Evolutionary conservation across 2,329 filamentous ascomycete species (phyloP).

Genomic region (Diaporthe destruens): DNA sequence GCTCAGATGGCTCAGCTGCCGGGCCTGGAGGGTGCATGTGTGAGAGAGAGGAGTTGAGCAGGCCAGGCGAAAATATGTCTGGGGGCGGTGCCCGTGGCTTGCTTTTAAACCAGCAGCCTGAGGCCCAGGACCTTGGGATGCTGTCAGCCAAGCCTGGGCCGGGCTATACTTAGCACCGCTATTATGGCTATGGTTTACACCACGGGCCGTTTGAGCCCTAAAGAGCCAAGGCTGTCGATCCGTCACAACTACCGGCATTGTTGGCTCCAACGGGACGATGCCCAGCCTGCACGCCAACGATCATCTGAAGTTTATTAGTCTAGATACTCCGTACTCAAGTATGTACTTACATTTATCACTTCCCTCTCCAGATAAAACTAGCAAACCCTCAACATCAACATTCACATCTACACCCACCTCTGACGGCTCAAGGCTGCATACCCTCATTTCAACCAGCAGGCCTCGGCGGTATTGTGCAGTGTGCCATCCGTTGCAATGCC

Average conservation of each 20-base stretch:
- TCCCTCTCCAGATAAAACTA: neutral
- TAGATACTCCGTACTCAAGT: too few species aligned
- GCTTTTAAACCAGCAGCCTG: slow-evolving; percentile 9
- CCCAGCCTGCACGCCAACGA: slow-evolving; percentile 7
- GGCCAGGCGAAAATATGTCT: neutral
- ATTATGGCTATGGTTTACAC: slow-evolving; percentile 19
- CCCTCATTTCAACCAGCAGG: too few species aligned
- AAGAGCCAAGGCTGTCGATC: neutral
- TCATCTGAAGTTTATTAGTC: neutral
- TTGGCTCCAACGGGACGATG: slow-evolving; percentile 6
- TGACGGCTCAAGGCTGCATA: neutral
- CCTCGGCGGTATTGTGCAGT: too few species aligned
- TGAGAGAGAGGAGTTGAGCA: neutral
- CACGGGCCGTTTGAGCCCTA: slow-evolving; percentile 12
- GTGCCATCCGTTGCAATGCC: neutral
- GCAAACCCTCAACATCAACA: neutral
- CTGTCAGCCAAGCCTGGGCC: slow-evolving; percentile 31
- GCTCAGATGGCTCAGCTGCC: neutral
- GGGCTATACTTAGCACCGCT: slow-evolving; percentile 24
- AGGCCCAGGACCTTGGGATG: neutral
- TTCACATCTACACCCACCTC: neutral
- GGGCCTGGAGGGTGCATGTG: neutral
- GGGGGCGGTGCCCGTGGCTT: slow-evolving; percentile 27
- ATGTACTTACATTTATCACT: neutral
- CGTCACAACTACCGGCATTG: slow-evolving; percentile 17